These are phyloP conservation scores for Alternaria burnsii DNA, from an alignment of 2,329 filamentous ascomycete species.

Conservation along the genomic window DNA sequence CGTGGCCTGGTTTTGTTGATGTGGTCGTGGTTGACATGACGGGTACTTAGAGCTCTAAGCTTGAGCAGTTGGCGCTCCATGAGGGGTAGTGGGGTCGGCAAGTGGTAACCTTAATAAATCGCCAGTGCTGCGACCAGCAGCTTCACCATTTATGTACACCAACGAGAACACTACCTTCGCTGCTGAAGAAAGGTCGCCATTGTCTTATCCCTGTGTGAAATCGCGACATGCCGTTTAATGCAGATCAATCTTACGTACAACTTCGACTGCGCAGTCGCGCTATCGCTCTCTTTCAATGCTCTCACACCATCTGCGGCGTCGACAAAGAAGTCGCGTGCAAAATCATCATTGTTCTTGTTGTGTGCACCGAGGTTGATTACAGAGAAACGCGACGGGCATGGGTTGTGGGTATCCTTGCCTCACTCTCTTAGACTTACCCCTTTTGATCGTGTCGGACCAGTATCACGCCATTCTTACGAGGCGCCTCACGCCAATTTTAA, in stretches of 20 bases:
- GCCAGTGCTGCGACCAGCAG: background rate
- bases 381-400: background rate
- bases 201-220: background rate
- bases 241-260: background rate
- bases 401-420: background rate
- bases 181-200: background rate
- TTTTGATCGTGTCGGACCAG: slow-evolving; percentile 16
- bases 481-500: slow-evolving; percentile 8
- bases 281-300: background rate
- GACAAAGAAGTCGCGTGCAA: background rate
- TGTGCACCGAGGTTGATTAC: background rate
- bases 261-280: background rate
- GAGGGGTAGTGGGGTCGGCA: slow-evolving; percentile 10
- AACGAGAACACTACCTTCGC: background rate
- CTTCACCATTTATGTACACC: background rate
- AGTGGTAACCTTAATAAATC: background rate
- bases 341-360: background rate
- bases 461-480: slow-evolving; percentile 31
- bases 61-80: slow-evolving; percentile 1
- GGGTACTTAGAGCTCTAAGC: slow-evolving; percentile 7
- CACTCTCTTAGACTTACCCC: background rate
- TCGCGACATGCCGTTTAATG: background rate
- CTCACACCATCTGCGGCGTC: background rate
- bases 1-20: slow-evolving; percentile 1
- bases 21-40: slow-evolving; percentile 22